These are phyloP conservation scores for Cryptosporidium viatorum DNA, from an alignment of 169 alveolate genomes.

Conservation along the genomic window DNA sequence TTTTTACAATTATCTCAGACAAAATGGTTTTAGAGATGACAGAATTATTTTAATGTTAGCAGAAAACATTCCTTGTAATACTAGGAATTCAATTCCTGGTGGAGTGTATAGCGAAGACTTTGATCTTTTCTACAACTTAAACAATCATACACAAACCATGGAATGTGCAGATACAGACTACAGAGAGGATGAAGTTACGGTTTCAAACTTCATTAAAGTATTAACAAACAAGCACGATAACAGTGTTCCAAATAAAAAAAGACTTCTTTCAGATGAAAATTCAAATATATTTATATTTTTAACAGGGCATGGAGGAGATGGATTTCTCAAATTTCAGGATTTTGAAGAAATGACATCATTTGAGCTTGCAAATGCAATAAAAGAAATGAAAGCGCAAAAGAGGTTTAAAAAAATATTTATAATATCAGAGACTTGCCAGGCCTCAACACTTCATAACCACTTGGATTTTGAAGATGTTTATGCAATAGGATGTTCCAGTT, in stretches of 20 bases:
- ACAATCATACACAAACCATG: constrained; percentile 76
- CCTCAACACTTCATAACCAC: constrained; percentile 81
- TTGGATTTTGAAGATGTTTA: constrained; percentile 81
- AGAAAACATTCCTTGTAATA: constrained; percentile 86
- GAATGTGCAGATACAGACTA: constrained; percentile 80
- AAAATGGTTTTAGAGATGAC: constrained; percentile 88
- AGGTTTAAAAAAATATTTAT: constrained; percentile 82
- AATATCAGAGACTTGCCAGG: constrained; percentile 87
- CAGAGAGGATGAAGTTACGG: constrained; percentile 82
- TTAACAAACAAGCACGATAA: constrained; percentile 81
- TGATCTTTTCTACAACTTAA: constrained; percentile 47
- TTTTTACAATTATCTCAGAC: constrained; percentile 85
- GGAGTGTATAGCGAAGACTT: constrained; percentile 79
- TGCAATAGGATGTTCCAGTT: constrained; percentile 71
- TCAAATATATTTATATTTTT: constrained; percentile 82
- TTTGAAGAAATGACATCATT: constrained; percentile 82
- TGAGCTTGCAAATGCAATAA: constrained; percentile 83
- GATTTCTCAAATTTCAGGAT: constrained; percentile 85
- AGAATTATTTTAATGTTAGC: constrained; percentile 88
- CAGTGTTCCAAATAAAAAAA: constrained; percentile 78
- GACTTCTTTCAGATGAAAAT: constrained; percentile 80
- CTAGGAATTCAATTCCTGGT: constrained; percentile 88
- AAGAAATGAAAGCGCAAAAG: constrained; percentile 81
- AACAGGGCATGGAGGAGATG: constrained; percentile 88
- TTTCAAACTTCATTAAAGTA: constrained; percentile 80